Evolutionary conservation across 768 basidiomycete genomes (phyloP).

Genomic region (Termitomyces sp.): DNA sequence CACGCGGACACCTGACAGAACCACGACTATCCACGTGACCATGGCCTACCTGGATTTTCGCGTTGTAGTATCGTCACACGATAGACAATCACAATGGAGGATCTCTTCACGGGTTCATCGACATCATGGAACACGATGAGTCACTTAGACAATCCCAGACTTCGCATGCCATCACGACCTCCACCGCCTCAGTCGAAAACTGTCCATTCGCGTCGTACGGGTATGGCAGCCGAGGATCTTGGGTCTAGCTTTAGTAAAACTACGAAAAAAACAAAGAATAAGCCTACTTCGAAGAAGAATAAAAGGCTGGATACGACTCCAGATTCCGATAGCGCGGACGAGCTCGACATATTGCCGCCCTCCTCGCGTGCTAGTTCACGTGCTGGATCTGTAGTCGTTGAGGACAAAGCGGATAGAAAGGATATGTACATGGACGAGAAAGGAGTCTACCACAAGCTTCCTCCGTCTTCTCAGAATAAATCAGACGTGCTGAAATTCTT

Average conservation of each 20-base stretch:
- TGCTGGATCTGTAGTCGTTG: constrained; percentile 7
- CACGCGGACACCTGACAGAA: neutral
- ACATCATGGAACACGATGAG: constrained; percentile 6
- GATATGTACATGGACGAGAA: constrained; percentile 5
- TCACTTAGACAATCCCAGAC: constrained; percentile 4
- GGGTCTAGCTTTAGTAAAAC: constrained; percentile 13
- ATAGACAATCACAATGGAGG: constrained; percentile 8
- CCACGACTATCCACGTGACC: constrained; percentile 1
- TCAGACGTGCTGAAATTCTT: constrained; percentile 15
- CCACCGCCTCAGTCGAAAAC: neutral
- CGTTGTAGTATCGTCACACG: neutral
- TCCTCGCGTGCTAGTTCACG: constrained; percentile 9
- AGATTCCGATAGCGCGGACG: constrained; percentile 5
- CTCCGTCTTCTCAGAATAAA: neutral
- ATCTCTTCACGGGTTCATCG: neutral
- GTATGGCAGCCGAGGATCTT: constrained; percentile 13
- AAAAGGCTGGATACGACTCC: neutral
- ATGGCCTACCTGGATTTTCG: neutral
- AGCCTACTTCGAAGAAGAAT: neutral
- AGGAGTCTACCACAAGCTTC: neutral
- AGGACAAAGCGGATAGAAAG: constrained; percentile 11
- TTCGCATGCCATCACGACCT: constrained; percentile 12
- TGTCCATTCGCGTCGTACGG: constrained; percentile 4
- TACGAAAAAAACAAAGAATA: neutral
- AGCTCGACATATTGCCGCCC: constrained; percentile 19